Evolutionary conservation across 495 filamentous ascomycete species (phyloP).

Genomic region (Trichoderma asperelloides): DNA sequence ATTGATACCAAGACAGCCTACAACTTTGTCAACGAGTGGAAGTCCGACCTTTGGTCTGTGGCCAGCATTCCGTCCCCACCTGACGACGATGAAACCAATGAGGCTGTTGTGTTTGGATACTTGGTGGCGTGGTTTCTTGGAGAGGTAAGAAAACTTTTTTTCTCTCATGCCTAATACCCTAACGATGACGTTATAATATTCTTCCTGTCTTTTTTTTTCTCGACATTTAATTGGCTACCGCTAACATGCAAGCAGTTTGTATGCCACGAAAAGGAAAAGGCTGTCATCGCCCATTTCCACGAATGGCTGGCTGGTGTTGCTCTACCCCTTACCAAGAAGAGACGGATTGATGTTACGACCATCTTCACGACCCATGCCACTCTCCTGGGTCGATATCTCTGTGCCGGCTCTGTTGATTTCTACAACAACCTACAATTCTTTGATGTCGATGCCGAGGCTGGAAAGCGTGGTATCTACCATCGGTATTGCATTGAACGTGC

Average conservation of each 20-base stretch:
- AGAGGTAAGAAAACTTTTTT: slow-evolving; percentile 52
- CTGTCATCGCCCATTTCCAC: slow-evolving; percentile 96
- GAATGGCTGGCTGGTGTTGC: slow-evolving; percentile 98
- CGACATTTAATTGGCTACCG: slow-evolving; percentile 15
- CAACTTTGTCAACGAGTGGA: slow-evolving; percentile 90
- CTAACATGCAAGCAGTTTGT: slow-evolving; percentile 60
- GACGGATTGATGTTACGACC: slow-evolving; percentile 92
- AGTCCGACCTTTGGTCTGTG: slow-evolving; percentile 85
- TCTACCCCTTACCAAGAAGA: slow-evolving; percentile 81
- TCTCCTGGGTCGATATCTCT: slow-evolving; percentile 88
- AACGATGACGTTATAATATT: slow-evolving; percentile 10
- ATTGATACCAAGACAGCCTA: slow-evolving; percentile 94
- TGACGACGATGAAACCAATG: slow-evolving; percentile 90
- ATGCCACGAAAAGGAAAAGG: slow-evolving; percentile 78
- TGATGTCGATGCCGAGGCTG: slow-evolving; percentile 92
- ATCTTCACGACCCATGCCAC: slow-evolving; percentile 99
- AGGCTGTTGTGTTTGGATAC: slow-evolving; percentile 96
- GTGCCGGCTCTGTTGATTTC: slow-evolving; percentile 94
- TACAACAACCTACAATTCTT: slow-evolving; percentile 99
- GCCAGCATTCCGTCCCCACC: slow-evolving; percentile 88
- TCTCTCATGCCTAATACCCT: not conserved
- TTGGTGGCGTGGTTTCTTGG: slow-evolving; percentile 96
- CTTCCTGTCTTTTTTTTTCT: not conserved
- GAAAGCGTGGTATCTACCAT: slow-evolving; percentile 97
- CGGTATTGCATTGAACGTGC: slow-evolving; percentile 96